Percentiles rank a stretch among this genome's conserved stretches.
Evolutionary conservation across 352 stramenopile genomes (phyloP).

Genomic region (Phytopythium ostracodes): DNA sequence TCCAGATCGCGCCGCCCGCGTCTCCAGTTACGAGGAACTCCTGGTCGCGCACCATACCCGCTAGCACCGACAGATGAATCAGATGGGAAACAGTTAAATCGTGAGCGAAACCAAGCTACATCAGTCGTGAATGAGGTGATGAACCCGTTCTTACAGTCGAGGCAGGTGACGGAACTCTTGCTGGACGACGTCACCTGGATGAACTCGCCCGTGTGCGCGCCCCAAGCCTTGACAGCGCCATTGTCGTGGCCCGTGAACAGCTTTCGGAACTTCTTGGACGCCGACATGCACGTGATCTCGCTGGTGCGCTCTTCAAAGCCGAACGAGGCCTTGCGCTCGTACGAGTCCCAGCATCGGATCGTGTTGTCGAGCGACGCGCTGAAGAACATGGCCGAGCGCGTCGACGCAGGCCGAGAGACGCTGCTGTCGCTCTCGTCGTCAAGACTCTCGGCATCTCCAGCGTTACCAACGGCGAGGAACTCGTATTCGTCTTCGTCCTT

Average conservation of each 20-base stretch:
- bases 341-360: constrained; percentile 74
- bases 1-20: constrained; percentile 36
- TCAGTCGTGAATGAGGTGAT: neutral
- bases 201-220: constrained; percentile 53
- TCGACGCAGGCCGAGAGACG: neutral
- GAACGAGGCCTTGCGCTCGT: constrained; percentile 57
- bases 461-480: neutral
- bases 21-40: constrained; percentile 59
- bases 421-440: neutral
- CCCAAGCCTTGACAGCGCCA: constrained; percentile 60
- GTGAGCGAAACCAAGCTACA: no score
- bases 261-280: constrained; percentile 45
- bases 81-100: constrained; percentile 1
- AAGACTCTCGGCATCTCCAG: neutral
- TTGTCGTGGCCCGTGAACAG: constrained; percentile 59
- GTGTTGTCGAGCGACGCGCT: constrained; percentile 65
- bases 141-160: constrained; percentile 30
- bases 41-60: constrained; percentile 41
- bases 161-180: constrained; percentile 40
- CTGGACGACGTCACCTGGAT: constrained; percentile 16
- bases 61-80: constrained; percentile 12
- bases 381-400: constrained; percentile 26
- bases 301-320: constrained; percentile 63
- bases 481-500: constrained; percentile 25
- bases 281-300: constrained; percentile 57